A percentile compares a stretch with the other conserved stretches of the same genome.
phyloP scores from a whole-genome alignment of 352 stramenopile genomes.

The Phytopythium helicoides region DNA sequence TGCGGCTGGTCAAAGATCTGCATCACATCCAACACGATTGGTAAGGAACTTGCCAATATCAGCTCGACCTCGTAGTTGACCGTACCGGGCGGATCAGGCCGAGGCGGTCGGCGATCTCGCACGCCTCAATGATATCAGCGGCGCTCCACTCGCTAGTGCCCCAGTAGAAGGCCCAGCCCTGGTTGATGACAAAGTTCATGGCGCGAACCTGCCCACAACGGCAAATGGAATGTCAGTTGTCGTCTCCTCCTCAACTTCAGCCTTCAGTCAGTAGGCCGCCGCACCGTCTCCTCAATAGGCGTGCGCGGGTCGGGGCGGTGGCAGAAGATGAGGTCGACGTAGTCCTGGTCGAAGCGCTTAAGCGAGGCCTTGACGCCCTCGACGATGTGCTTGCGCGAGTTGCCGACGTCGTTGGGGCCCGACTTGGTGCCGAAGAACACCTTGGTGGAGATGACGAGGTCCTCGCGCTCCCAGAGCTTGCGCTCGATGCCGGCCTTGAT shows the following conservation, averaged over 20 bases:
- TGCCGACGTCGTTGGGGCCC: constrained; percentile 21
- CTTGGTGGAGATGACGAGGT: constrained; percentile 66
- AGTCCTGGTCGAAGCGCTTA: constrained; percentile 35
- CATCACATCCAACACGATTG: too few relatives aligned
- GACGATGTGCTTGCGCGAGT: constrained; percentile 36
- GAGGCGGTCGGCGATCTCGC: constrained; percentile 33
- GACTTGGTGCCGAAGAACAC: constrained; percentile 44
- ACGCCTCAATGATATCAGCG: constrained; percentile 63
- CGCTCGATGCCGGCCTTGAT: constrained; percentile 32
- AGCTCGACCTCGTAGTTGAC: too few relatives aligned
- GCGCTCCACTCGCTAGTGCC: constrained; percentile 75
- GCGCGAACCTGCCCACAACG: constrained; percentile 18
- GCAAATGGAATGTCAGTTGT: too few relatives aligned
- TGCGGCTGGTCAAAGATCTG: too few relatives aligned
- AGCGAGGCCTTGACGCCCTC: constrained; percentile 39
- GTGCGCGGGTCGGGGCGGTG: constrained; percentile 44
- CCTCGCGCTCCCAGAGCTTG: constrained; percentile 38
- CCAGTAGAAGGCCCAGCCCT: constrained; percentile 53
- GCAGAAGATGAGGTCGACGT: constrained; percentile 56
- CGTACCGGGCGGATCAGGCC: constrained; percentile 23
- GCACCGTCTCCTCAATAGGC: constrained; percentile 55
- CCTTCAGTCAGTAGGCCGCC: too few relatives aligned
- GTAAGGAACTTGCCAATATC: too few relatives aligned
- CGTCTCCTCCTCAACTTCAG: too few relatives aligned
- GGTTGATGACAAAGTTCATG: constrained; percentile 62